Percentiles rank a stretch among this genome's conserved stretches.
Evolutionary conservation across 495 filamentous ascomycete species (phyloP).

Genomic region (Hyaloscypha hepaticicola): DNA sequence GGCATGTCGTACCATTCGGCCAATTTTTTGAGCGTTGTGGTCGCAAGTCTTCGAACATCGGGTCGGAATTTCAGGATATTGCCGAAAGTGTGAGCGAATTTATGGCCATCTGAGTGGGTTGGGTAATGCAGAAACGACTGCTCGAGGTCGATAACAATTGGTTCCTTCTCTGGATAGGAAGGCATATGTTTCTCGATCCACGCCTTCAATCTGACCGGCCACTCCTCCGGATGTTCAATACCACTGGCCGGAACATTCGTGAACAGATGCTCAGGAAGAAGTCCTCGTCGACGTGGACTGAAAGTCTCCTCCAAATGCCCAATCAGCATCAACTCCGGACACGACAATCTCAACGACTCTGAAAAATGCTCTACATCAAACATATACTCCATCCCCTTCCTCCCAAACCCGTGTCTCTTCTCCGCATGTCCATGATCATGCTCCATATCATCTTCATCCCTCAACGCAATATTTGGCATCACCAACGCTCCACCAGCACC

Average conservation of each 20-base stretch:
- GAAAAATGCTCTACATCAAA: conserved; percentile 27
- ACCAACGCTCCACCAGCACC: conserved; percentile 29
- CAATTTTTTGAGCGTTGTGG: conserved; percentile 15
- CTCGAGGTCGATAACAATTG: conserved; percentile 27
- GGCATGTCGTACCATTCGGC: conserved; percentile 14
- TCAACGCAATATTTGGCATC: conserved; percentile 25
- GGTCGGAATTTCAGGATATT: conserved; percentile 27
- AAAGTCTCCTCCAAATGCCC: conserved; percentile 14
- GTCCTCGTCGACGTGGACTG: conserved; percentile 3
- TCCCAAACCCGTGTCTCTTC: conserved; percentile 10
- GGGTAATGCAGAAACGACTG: conserved; percentile 23
- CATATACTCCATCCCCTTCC: conserved; percentile 23
- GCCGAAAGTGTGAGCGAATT: conserved; percentile 27
- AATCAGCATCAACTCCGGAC: conserved; percentile 21
- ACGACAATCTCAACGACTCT: conserved; percentile 19
- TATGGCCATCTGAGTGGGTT: conserved; percentile 20
- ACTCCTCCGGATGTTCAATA: conserved; percentile 23
- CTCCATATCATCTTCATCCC: conserved; percentile 18
- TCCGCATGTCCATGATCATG: conserved; percentile 6
- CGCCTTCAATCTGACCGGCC: conserved; percentile 12
- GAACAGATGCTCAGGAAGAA: conserved; percentile 19
- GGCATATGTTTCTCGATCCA: conserved; percentile 24
- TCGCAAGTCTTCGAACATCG: conserved; percentile 25
- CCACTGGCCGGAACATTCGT: conserved; percentile 12
- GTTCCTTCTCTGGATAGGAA: conserved; percentile 4